Evolutionary conservation across 1,284 basidiomycete genomes (phyloP).

Genomic region (Puccinia brachypodii): DNA sequence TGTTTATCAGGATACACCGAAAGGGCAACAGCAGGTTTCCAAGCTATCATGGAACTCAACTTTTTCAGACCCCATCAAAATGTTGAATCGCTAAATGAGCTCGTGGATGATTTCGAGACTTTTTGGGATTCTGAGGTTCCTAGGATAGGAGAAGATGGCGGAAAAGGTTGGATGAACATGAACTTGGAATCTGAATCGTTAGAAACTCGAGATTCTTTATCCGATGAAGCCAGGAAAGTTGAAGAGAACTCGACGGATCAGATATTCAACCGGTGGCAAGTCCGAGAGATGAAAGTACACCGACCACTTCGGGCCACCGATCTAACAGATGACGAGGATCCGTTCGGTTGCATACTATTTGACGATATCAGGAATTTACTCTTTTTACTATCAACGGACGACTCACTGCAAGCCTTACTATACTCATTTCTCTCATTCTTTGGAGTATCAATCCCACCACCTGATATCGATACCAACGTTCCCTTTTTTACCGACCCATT

Average conservation of each 20-base stretch:
- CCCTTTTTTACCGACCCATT: conserved; percentile 58
- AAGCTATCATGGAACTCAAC: conserved; percentile 60
- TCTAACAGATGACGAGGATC: conserved; percentile 64
- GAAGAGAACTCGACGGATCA: conserved; percentile 66
- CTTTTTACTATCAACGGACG: conserved; percentile 63
- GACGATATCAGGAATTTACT: conserved; percentile 73
- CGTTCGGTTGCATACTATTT: conserved; percentile 76
- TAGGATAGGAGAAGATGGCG: conserved; percentile 60
- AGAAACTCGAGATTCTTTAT: background rate
- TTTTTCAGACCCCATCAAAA: background rate
- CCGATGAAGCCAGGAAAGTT: conserved; percentile 42
- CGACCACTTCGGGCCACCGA: conserved; percentile 67
- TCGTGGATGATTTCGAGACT: conserved; percentile 58
- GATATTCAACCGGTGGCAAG: conserved; percentile 69
- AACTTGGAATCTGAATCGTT: conserved; percentile 48
- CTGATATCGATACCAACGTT: conserved; percentile 58
- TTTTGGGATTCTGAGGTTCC: conserved; percentile 62
- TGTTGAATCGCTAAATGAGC: conserved; percentile 46
- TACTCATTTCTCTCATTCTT: conserved; percentile 74
- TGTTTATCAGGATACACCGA: conserved; percentile 59
- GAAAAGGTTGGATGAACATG: conserved; percentile 58
- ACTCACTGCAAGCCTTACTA: conserved; percentile 67
- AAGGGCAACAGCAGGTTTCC: conserved; percentile 60
- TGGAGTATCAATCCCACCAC: conserved; percentile 64
- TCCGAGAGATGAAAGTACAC: conserved; percentile 60